These are phyloP conservation scores for Rhinocladiella similis DNA, from an alignment of 2,329 filamentous ascomycete species.

Conservation along the genomic window DNA sequence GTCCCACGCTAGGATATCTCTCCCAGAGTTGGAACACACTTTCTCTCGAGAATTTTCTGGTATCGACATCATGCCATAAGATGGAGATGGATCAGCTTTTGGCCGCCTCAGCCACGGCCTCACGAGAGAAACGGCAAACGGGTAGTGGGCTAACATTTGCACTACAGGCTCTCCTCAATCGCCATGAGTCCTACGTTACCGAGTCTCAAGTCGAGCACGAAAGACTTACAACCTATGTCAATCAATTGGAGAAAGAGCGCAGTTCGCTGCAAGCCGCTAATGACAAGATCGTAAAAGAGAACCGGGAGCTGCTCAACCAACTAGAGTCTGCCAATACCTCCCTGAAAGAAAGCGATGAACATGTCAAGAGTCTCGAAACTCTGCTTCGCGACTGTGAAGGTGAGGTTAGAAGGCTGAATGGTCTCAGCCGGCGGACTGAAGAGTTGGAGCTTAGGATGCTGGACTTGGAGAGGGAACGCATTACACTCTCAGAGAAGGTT, in stretches of 20 bases:
- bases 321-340: constrained; percentile 79
- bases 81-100: constrained; percentile 4
- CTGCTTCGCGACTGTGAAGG: constrained; percentile 76
- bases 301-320: constrained; percentile 75
- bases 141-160: constrained; percentile 64
- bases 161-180: constrained; percentile 81
- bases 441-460: constrained; percentile 79
- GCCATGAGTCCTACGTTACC: constrained; percentile 92
- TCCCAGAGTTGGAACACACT: background rate
- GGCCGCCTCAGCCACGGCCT: background rate
- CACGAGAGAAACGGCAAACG: constrained; percentile 8
- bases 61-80: background rate
- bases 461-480: constrained; percentile 79
- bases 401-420: constrained; percentile 72
- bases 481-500: constrained; percentile 67
- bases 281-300: constrained; percentile 76
- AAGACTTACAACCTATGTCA: constrained; percentile 68
- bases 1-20: background rate
- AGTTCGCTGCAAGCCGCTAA: constrained; percentile 73
- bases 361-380: constrained; percentile 73
- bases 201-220: constrained; percentile 84
- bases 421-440: constrained; percentile 71
- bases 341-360: constrained; percentile 76
- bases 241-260: constrained; percentile 73
- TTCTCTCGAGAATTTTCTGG: background rate